A percentile compares a stretch with the other conserved stretches of the same genome.
These are phyloP conservation scores for Carex sylvatica DNA, from an alignment of 202 grass and related monocot species.

Conservation along the genomic window DNA sequence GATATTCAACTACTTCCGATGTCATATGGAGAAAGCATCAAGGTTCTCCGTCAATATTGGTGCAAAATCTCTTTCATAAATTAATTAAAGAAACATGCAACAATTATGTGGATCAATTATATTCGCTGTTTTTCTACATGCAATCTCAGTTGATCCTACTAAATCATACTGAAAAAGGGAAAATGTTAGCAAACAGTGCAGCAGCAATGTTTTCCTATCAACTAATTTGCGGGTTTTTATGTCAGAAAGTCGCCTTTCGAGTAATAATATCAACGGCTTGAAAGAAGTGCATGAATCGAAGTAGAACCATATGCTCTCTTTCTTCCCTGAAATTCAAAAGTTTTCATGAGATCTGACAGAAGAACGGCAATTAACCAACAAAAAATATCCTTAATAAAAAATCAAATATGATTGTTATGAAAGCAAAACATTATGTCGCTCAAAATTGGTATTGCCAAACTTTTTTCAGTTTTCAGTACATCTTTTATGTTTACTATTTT, in stretches of 20 bases:
- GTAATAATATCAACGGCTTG: constrained; percentile 42
- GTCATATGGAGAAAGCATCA: too few species aligned
- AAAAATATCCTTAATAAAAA: neutral
- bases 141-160: neutral
- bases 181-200: neutral
- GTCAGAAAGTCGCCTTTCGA: neutral
- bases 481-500: neutral
- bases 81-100: too few species aligned
- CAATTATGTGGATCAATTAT: too few species aligned
- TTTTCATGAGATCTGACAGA: neutral
- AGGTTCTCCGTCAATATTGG: too few species aligned
- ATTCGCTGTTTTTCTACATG: too few species aligned
- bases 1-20: too few species aligned
- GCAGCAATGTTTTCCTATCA: neutral
- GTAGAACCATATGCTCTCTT: constrained; percentile 58
- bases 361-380: too few species aligned
- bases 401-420: neutral
- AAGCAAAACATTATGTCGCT: neutral
- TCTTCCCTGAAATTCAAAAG: constrained; percentile 51
- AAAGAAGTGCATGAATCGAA: constrained; percentile 71
- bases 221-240: neutral
- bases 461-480: neutral
- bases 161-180: neutral
- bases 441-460: neutral
- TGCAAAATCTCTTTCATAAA: too few species aligned